Evolutionary conservation across 768 basidiomycete genomes (phyloP).

Genomic region (Leccinum barrowsii): DNA sequence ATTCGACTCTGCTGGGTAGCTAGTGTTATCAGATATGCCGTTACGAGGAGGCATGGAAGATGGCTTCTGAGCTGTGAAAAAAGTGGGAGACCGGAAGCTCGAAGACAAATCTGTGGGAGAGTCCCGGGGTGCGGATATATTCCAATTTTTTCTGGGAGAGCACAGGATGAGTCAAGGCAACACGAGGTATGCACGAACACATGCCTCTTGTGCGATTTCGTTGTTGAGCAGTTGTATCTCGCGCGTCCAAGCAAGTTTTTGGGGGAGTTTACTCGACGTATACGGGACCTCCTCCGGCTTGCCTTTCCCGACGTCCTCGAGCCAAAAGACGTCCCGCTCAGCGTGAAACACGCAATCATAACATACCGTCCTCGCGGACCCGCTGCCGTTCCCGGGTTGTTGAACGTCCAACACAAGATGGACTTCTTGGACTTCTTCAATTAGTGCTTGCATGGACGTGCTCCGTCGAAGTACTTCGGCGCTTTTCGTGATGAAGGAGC

Average conservation of each 20-base stretch:
- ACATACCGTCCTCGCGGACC: too few species aligned
- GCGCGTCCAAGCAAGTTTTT: constrained; percentile 46
- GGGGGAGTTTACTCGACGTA: too few species aligned
- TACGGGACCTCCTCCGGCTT: too few species aligned
- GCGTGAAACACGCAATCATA: too few species aligned
- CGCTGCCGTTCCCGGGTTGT: too few species aligned
- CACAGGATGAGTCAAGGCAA: constrained; percentile 18
- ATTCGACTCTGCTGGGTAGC: constrained; percentile 21
- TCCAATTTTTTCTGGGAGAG: constrained; percentile 43
- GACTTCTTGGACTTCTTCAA: too few species aligned
- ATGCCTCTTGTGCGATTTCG: constrained; percentile 45
- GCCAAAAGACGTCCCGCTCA: too few species aligned
- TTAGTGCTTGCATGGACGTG: too few species aligned
- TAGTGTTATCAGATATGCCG: neutral
- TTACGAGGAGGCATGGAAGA: constrained; percentile 39
- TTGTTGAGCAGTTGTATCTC: constrained; percentile 34
- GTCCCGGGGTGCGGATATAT: constrained; percentile 39
- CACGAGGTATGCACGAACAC: constrained; percentile 26
- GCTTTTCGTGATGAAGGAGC: too few species aligned
- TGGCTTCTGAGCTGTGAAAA: constrained; percentile 38
- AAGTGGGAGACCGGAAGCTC: constrained; percentile 28
- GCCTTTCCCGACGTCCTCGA: too few species aligned
- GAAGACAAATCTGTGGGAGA: constrained; percentile 34
- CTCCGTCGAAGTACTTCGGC: too few species aligned
- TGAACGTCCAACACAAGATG: too few species aligned